Base-by-base conservation (phyloP, 805 yeast genomes). In the Blastobotrys chiropterorum region DNA sequence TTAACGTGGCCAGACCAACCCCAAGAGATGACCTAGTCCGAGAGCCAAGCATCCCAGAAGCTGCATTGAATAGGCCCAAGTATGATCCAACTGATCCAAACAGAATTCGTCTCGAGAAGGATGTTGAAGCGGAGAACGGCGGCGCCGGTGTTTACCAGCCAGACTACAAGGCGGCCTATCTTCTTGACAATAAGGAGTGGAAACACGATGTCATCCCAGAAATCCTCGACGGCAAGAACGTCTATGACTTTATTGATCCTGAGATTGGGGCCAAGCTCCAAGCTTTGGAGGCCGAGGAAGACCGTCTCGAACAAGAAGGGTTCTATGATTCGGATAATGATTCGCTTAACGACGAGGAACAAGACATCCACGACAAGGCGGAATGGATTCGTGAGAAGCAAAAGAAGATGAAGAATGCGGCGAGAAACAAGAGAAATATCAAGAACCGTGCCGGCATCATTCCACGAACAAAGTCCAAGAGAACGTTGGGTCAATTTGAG, bases 121-220 rank as follows among this genome's bases (percentile, higher is more conserved):
- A 94, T 67, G 76, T 90, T 56, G 99, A 94, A 74, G 85, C 79
- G 47, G 97, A 86, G 68, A 88, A 94, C 64, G 99, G 99, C 67
- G 99, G 99, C 67, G 97, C 99, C 44, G 99, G 99, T 77, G 99
- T 94, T 38, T 94, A 74, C 77, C 94, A 90, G 74, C 81, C 94
- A 67, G 90, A 94, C 74, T 77, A 94, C 73, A 88, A 90, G 69
- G 98, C 92, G 66, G 86, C 84, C 65, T 94, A 95, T 71, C 61
- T 94, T 56, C 76, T 94, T 61, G 99, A 92, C 61, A 92, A 94
- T 67, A 98, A 92, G 49, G 95, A 88, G 58, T 94, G 99, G 99
- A 92, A 92, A 79, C 82, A 89, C 60, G 99, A 94, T 71, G 79
- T 85, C 56, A 89, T 94, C 89, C 99, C 99, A 22, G 99, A 94